phyloP scores from a whole-genome alignment of 345 rosid genomes.

The Kernera saxatilis region DNA sequence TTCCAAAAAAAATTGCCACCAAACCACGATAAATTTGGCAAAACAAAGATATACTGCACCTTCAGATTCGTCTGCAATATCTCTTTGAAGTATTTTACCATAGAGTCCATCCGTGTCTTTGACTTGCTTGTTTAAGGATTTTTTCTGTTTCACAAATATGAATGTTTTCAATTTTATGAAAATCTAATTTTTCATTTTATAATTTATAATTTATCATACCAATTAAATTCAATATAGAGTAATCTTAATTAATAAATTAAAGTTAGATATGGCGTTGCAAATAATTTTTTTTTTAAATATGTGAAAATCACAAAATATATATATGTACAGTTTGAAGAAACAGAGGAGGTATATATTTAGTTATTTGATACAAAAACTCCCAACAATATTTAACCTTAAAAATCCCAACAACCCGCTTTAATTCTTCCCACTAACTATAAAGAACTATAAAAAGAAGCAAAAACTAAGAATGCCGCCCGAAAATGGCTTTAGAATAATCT shows the following conservation, averaged over 20 bases:
- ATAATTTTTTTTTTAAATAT: neutral
- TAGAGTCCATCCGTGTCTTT: neutral
- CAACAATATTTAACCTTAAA: slow-evolving; percentile 9
- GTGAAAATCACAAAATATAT: neutral
- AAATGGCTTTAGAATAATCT: slow-evolving; percentile 20
- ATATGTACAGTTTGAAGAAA: neutral
- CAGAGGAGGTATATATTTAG: neutral
- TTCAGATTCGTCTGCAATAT: too few species aligned
- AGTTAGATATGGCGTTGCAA: neutral
- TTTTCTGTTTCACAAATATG: neutral
- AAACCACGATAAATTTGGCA: too few species aligned
- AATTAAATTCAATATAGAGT: neutral
- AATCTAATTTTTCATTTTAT: neutral
- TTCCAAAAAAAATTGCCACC: too few species aligned
- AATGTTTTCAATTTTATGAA: neutral
- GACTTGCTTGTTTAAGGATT: neutral
- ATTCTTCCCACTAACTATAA: slow-evolving; percentile 20
- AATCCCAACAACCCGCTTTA: slow-evolving; percentile 34
- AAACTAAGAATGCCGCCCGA: slow-evolving; percentile 22
- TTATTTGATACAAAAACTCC: neutral
- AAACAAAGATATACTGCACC: too few species aligned
- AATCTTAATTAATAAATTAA: neutral
- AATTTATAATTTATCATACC: neutral
- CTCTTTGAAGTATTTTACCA: too few species aligned
- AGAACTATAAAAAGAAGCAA: slow-evolving; percentile 31